Percentiles rank a stretch among this genome's conserved stretches.
phyloP scores from a whole-genome alignment of 495 filamentous ascomycete genomes.

The Chaetomium fimeti region DNA sequence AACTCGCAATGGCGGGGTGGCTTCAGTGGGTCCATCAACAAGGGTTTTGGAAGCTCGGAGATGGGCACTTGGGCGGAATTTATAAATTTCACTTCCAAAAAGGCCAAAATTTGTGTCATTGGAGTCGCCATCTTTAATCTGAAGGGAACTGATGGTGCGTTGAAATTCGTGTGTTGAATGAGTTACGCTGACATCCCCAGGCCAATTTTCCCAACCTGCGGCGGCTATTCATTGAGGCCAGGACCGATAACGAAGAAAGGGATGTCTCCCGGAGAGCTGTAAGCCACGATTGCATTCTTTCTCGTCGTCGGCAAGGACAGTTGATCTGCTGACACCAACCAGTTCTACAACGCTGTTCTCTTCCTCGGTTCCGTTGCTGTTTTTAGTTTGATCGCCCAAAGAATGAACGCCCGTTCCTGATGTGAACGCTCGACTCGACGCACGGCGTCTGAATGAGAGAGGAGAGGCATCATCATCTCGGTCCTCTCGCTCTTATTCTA shows the following conservation, averaged over 20 bases:
- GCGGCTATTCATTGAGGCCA: constrained; percentile 92
- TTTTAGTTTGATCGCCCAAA: constrained; percentile 86
- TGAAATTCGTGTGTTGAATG: background rate
- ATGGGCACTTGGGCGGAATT: background rate
- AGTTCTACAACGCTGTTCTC: constrained; percentile 97
- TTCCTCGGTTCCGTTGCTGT: constrained; percentile 93
- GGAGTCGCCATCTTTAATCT: background rate
- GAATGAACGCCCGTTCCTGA: constrained; percentile 47
- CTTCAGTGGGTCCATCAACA: background rate
- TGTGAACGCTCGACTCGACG: constrained; percentile 22
- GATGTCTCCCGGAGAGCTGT: constrained; percentile 92
- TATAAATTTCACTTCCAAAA: background rate
- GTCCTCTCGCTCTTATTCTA: too few relatives aligned
- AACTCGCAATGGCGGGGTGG: background rate
- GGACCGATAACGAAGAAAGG: constrained; percentile 91
- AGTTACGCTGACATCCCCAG: constrained; percentile 38
- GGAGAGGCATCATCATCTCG: too few relatives aligned
- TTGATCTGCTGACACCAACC: constrained; percentile 11
- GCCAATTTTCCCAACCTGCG: constrained; percentile 91
- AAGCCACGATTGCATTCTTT: constrained; percentile 34
- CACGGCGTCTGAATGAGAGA: too few relatives aligned
- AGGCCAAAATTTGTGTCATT: background rate
- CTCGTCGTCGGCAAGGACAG: background rate
- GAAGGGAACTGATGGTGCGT: background rate
- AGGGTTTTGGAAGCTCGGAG: too few relatives aligned